phyloP scores from a whole-genome alignment of 2,329 filamentous ascomycete species.

The Colletotrichum neosansevieriae region DNA sequence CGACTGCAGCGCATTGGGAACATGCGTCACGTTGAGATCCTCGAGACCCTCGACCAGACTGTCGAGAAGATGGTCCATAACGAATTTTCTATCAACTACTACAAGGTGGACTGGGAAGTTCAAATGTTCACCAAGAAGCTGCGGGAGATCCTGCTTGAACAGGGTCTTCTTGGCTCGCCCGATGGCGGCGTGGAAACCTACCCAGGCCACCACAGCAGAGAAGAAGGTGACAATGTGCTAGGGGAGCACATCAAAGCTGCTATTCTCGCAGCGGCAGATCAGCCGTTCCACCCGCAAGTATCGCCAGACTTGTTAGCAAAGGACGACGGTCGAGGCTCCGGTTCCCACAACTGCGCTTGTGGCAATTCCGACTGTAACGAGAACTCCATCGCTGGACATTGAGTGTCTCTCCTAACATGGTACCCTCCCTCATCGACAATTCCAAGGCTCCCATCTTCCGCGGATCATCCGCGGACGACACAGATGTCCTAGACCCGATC shows the following conservation, averaged over 20 bases:
- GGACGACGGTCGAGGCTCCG: no score
- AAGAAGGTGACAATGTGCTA: not conserved
- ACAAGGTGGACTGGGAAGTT: slow-evolving; percentile 14
- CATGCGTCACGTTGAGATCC: slow-evolving; percentile 3
- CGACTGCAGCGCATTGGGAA: slow-evolving; percentile 4
- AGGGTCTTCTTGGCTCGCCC: not conserved
- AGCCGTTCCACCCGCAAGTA: no score
- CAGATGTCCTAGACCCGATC: not conserved
- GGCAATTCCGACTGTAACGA: no score
- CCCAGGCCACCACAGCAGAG: not conserved
- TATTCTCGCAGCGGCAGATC: no score
- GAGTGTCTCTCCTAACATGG: no score
- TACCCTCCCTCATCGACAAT: not conserved
- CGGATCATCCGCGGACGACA: not conserved
- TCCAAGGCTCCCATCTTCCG: not conserved
- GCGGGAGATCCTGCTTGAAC: not conserved
- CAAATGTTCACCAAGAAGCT: not conserved
- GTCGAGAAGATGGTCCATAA: slow-evolving; percentile 9
- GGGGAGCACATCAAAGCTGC: not conserved
- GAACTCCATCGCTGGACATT: no score
- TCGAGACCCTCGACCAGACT: not conserved
- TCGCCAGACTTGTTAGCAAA: no score
- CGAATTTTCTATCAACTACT: slow-evolving; percentile 19
- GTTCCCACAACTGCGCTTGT: no score
- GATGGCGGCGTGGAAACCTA: not conserved